Evolutionary conservation across 106 monocot genomes (phyloP).

Genomic region (Narthecium ossifragum): DNA sequence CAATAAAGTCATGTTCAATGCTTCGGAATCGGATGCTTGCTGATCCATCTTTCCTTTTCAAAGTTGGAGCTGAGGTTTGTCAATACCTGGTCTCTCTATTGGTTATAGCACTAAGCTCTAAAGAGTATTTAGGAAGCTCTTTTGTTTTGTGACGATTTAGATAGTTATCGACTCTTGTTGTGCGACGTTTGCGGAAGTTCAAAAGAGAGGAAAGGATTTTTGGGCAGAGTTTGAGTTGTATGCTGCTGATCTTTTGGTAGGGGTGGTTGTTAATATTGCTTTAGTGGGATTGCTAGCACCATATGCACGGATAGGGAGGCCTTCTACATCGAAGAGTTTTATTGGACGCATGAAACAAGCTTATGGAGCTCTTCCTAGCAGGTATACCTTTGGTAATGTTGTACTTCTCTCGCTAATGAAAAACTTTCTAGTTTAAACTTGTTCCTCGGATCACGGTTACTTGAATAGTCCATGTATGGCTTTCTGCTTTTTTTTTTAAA

Average conservation of each 20-base stretch:
- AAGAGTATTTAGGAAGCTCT: background rate
- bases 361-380: conserved; percentile 69
- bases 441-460: no score
- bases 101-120: background rate
- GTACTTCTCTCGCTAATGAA: background rate
- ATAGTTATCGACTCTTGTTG: conserved; percentile 79
- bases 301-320: conserved; percentile 55
- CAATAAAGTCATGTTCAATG: conserved; percentile 40
- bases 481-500: no score
- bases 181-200: conserved; percentile 54
- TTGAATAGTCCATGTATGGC: no score
- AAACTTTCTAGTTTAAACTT: no score
- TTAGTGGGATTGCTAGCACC: conserved; percentile 73
- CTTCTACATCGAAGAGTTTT: conserved; percentile 38
- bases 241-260: conserved; percentile 53
- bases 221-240: conserved; percentile 68
- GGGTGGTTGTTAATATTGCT: conserved; percentile 49
- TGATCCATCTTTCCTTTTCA: conserved; percentile 77
- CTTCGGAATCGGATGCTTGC: conserved; percentile 72
- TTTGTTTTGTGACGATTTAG: conserved; percentile 12
- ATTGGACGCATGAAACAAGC: conserved; percentile 29
- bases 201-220: conserved; percentile 60
- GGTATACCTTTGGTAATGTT: conserved; percentile 15
- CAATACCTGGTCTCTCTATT: background rate
- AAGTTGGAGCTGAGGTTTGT: conserved; percentile 78